phyloP scores from a whole-genome alignment of 148 eudicot genomes.

The Bassia scoparia region DNA sequence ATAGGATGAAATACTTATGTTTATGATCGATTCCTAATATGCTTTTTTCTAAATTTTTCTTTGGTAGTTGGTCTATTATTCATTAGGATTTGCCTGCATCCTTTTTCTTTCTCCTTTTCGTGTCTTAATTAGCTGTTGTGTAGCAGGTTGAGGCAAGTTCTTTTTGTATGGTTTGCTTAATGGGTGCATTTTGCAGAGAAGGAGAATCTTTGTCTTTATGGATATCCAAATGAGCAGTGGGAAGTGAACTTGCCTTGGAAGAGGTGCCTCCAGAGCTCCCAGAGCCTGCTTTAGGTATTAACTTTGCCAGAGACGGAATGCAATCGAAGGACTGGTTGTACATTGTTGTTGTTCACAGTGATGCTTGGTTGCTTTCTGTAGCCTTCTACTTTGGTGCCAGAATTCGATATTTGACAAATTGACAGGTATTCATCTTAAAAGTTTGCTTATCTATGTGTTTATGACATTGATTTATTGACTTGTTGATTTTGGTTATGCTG shows the following conservation, averaged over 20 bases:
- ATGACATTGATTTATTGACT: not conserved
- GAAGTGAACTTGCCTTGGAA: slow-evolving; percentile 72
- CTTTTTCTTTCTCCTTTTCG: not conserved
- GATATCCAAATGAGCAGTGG: slow-evolving; percentile 69
- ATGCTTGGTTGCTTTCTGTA: slow-evolving; percentile 69
- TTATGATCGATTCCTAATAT: too few relatives aligned
- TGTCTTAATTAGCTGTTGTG: not conserved
- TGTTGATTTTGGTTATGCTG: not conserved
- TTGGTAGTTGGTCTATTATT: not conserved
- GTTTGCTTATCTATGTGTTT: not conserved
- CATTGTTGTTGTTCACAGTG: slow-evolving; percentile 73
- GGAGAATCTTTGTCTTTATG: slow-evolving; percentile 72
- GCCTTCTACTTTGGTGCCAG: slow-evolving; percentile 74
- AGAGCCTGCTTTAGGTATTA: slow-evolving; percentile 77
- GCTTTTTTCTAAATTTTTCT: not conserved
- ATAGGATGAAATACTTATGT: too few relatives aligned
- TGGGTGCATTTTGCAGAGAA: slow-evolving; percentile 40
- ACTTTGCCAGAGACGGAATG: slow-evolving; percentile 80
- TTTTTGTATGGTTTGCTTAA: not conserved
- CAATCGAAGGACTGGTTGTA: slow-evolving; percentile 65
- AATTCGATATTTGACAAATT: slow-evolving; percentile 61
- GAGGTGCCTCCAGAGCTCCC: slow-evolving; percentile 80
- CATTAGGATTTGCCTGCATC: not conserved
- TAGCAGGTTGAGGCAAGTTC: not conserved
- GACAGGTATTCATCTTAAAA: slow-evolving; percentile 44